phyloP scores from a whole-genome alignment of 495 filamentous ascomycete species.

The Aspergillus haitiensis region DNA sequence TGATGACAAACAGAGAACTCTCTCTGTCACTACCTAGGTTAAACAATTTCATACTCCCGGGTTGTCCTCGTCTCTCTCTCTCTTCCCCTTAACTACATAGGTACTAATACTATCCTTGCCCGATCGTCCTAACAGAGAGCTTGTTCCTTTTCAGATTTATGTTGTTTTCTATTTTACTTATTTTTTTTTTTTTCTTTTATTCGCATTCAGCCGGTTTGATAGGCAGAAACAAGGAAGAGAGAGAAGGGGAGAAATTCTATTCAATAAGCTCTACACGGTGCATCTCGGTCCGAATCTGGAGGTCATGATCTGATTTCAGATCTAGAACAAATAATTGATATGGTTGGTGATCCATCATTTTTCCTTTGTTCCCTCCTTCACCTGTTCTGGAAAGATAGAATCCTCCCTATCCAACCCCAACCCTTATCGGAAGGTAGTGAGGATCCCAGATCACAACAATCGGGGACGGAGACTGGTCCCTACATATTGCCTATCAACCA shows the following conservation, averaged over 20 bases:
- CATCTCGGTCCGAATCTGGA: neutral
- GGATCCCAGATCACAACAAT: neutral
- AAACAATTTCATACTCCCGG: neutral
- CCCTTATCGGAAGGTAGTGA: neutral
- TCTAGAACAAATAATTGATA: conserved; percentile 4
- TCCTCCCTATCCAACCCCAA: neutral
- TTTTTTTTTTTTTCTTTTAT: too few relatives aligned
- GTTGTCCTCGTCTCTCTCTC: neutral
- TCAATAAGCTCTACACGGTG: neutral
- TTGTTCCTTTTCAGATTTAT: too few relatives aligned
- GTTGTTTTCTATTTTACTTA: too few relatives aligned
- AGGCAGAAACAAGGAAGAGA: too few relatives aligned
- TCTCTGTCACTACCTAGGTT: neutral
- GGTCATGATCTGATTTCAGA: neutral
- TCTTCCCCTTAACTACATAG: too few relatives aligned
- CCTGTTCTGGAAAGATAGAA: conserved; percentile 1
- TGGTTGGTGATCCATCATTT: neutral
- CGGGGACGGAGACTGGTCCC: neutral
- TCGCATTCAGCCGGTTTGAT: too few relatives aligned
- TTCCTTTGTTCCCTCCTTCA: too few relatives aligned
- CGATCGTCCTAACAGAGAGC: too few relatives aligned
- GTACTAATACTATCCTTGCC: neutral
- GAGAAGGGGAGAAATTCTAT: too few relatives aligned
- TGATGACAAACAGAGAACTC: neutral
- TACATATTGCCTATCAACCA: too few relatives aligned